Evolutionary conservation across 495 filamentous ascomycete genomes (phyloP).

Genomic region (Penicillium canariense): DNA sequence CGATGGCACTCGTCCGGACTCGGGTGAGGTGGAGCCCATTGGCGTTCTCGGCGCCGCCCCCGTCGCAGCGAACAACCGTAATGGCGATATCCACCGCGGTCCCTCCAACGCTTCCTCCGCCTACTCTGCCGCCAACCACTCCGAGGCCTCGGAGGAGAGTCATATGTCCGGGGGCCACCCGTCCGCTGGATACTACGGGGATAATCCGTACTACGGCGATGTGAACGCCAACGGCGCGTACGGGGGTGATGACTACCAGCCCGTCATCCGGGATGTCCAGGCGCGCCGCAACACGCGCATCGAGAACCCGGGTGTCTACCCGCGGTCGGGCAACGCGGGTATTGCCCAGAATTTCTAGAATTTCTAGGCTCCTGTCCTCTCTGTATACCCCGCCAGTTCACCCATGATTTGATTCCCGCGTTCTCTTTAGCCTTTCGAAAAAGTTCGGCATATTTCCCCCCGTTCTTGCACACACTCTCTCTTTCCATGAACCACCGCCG

Average conservation of each 20-base stretch:
- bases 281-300: conserved; percentile 92
- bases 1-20: conserved; percentile 60
- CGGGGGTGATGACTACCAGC: conserved; percentile 59
- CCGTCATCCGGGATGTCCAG: conserved; percentile 90
- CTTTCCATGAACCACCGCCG: conserved; percentile 16
- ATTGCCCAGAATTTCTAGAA: conserved; percentile 96
- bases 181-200: conserved; percentile 48
- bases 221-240: conserved; percentile 56
- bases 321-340: conserved; percentile 84
- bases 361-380: not conserved
- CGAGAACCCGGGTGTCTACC: conserved; percentile 81
- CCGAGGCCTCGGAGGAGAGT: conserved; percentile 79
- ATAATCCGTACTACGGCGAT: conserved; percentile 56
- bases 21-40: conserved; percentile 70
- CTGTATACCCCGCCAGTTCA: not conserved
- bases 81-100: conserved; percentile 74
- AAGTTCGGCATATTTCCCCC: conserved; percentile 11
- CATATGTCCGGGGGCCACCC: conserved; percentile 51
- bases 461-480: conserved; percentile 4
- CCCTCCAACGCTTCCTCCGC: conserved; percentile 96
- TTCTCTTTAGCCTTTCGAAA: conserved; percentile 4
- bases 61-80: conserved; percentile 58
- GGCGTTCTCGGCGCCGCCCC: conserved; percentile 73
- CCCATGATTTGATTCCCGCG: not conserved
- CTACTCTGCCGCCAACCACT: conserved; percentile 79